These are phyloP conservation scores for Sutorius eximius DNA, from an alignment of 1,284 basidiomycete genomes.

Conservation along the genomic window DNA sequence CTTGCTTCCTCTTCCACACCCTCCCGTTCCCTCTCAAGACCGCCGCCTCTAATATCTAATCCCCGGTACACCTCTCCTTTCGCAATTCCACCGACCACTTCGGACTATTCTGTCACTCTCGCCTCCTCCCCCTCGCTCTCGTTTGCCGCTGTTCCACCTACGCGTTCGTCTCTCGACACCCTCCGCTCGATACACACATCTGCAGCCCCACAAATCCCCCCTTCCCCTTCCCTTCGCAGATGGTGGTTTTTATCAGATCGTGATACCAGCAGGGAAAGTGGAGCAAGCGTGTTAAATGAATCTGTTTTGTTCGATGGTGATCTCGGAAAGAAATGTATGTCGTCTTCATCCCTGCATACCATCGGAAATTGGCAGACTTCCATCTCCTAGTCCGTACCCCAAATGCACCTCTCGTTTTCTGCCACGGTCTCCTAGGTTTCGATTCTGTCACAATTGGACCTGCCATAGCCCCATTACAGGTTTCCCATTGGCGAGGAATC, in stretches of 20 bases:
- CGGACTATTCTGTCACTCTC: conserved; percentile 25
- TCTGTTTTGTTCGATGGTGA: conserved; percentile 56
- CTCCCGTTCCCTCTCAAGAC: conserved; percentile 38
- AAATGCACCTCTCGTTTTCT: conserved; percentile 85
- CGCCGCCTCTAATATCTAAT: conserved; percentile 59
- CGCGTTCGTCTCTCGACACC: conserved; percentile 58
- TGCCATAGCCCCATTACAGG: conserved; percentile 76
- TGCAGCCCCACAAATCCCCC: conserved; percentile 17
- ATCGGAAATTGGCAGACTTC: conserved; percentile 5
- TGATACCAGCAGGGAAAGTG: conserved; percentile 42
- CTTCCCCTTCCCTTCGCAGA: conserved; percentile 34
- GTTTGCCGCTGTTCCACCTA: conserved; percentile 33
- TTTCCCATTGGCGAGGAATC: conserved; percentile 94
- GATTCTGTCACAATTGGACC: conserved; percentile 75
- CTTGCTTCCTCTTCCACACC: conserved; percentile 43
- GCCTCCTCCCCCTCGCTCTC: conserved; percentile 37
- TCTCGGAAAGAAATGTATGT: conserved; percentile 71
- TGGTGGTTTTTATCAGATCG: conserved; percentile 56
- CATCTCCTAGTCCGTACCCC: conserved; percentile 62
- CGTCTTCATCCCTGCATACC: not conserved
- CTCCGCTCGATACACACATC: conserved; percentile 56
- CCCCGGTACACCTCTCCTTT: conserved; percentile 66
- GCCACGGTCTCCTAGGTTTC: conserved; percentile 90
- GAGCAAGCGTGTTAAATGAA: conserved; percentile 51
- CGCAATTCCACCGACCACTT: conserved; percentile 48